Evolutionary conservation across 1,284 basidiomycete genomes (phyloP).

Genomic region (Exobasidium cylindrosporum): DNA sequence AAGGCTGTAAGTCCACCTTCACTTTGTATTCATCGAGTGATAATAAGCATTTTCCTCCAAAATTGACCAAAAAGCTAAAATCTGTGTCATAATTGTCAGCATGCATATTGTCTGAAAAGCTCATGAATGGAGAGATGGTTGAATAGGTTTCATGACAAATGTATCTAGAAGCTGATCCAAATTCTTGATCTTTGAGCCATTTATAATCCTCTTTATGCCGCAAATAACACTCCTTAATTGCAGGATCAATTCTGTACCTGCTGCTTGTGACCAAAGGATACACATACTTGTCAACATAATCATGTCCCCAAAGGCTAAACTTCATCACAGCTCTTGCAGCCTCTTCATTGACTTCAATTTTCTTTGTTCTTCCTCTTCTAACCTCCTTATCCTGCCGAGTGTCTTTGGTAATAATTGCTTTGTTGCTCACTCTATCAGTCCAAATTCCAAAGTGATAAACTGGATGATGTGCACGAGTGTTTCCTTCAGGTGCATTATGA

Average conservation of each 20-base stretch:
- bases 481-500: neutral
- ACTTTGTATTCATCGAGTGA: neutral
- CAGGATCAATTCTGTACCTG: neutral
- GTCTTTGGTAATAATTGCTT: neutral
- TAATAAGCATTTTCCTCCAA: neutral
- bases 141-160: neutral
- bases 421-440: neutral
- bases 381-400: neutral
- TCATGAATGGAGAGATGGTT: neutral
- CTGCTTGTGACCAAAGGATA: neutral
- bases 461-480: neutral
- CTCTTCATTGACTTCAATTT: neutral
- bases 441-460: neutral
- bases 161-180: neutral
- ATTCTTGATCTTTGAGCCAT: neutral
- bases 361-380: neutral
- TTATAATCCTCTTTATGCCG: neutral
- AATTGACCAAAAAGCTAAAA: neutral
- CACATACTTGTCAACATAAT: neutral
- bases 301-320: neutral
- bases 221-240: neutral
- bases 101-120: neutral
- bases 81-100: neutral
- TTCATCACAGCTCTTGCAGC: neutral
- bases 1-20: neutral